Percentiles rank a stretch among this genome's conserved stretches.
Evolutionary conservation across 345 rosid species (phyloP).

Genomic region (Trapa bicornis): DNA sequence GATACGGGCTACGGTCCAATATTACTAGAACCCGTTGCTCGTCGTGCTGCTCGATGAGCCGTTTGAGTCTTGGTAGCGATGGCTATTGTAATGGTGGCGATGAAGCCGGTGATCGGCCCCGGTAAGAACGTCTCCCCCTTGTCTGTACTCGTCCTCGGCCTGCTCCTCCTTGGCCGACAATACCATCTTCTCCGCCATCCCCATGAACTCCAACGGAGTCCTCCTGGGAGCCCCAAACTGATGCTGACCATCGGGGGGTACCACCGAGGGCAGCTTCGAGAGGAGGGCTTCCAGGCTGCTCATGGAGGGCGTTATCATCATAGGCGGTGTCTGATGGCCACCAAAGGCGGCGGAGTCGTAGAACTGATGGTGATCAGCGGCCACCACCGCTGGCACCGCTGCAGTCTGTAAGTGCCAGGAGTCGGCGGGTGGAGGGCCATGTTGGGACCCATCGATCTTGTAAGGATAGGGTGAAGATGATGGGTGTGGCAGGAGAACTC

Average conservation of each 20-base stretch:
- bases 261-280: slow-evolving; percentile 89
- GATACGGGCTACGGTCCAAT: background rate
- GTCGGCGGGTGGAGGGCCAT: slow-evolving; percentile 20
- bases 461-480: slow-evolving; percentile 62
- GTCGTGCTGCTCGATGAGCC: slow-evolving; percentile 9
- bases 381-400: slow-evolving; percentile 11
- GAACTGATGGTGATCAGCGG: slow-evolving; percentile 29
- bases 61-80: slow-evolving; percentile 2
- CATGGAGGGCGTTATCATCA: slow-evolving; percentile 82
- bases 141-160: slow-evolving; percentile 8
- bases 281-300: slow-evolving; percentile 94
- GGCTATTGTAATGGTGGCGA: background rate
- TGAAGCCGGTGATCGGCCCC: background rate
- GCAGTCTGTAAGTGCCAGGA: slow-evolving; percentile 43
- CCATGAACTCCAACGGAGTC: slow-evolving; percentile 9
- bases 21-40: slow-evolving; percentile 3
- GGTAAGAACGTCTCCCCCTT: background rate
- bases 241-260: slow-evolving; percentile 21
- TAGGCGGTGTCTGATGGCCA: slow-evolving; percentile 11
- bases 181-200: slow-evolving; percentile 3
- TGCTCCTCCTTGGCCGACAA: slow-evolving; percentile 6
- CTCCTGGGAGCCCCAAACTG: slow-evolving; percentile 6
- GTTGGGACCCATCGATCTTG: slow-evolving; percentile 19
- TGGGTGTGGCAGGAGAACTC: slow-evolving; percentile 90
- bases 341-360: slow-evolving; percentile 8